Percentiles rank a stretch among this genome's conserved stretches.
Evolutionary conservation across 352 stramenopile species (phyloP).

Genomic region (Phytophthora multivora): DNA sequence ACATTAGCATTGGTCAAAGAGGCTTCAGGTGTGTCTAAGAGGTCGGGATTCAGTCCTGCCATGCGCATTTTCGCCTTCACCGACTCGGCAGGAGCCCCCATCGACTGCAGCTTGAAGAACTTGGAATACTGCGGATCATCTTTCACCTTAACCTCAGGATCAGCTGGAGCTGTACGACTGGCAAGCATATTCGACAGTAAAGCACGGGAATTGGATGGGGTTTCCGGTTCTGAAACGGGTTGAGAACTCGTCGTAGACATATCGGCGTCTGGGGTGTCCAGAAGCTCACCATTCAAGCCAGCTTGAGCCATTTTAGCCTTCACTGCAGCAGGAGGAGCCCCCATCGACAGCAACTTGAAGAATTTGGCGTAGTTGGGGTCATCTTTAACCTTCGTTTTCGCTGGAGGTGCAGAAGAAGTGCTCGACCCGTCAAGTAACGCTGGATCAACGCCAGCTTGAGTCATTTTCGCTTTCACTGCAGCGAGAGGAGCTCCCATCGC

Average conservation of each 20-base stretch:
- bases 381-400: conserved; percentile 47
- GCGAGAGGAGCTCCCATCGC: conserved; percentile 62
- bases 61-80: conserved; percentile 71
- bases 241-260: conserved; percentile 25
- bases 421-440: conserved; percentile 43
- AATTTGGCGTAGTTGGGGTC: conserved; percentile 68
- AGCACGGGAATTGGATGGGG: conserved; percentile 18
- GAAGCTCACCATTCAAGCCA: conserved; percentile 79
- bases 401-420: neutral
- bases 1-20: conserved; percentile 23
- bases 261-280: conserved; percentile 66
- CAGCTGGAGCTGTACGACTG: conserved; percentile 2
- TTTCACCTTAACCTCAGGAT: conserved; percentile 42
- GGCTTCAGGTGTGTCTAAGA: conserved; percentile 76
- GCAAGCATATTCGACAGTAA: conserved; percentile 16
- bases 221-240: neutral
- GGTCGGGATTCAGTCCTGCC: conserved; percentile 53
- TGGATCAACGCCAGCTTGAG: conserved; percentile 65
- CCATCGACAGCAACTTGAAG: conserved; percentile 72
- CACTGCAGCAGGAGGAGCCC: conserved; percentile 52
- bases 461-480: conserved; percentile 73
- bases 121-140: conserved; percentile 68
- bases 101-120: conserved; percentile 75
- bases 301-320: conserved; percentile 77
- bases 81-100: conserved; percentile 53